Base-by-base conservation (phyloP, 2,329 filamentous ascomycete genomes). In the Colletotrichum falcatum region DNA sequence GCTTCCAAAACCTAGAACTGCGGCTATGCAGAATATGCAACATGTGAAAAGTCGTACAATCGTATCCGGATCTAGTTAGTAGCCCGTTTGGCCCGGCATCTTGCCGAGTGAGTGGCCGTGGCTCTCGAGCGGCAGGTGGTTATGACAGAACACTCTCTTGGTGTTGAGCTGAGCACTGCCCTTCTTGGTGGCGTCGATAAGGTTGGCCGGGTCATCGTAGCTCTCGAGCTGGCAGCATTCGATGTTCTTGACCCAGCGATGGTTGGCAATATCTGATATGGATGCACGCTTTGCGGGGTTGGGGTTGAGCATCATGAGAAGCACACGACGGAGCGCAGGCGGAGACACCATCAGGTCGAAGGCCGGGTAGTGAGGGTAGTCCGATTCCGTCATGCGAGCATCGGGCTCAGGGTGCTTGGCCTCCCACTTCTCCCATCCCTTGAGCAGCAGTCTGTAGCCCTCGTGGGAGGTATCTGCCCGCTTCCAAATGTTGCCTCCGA, bases 251-350 rank as follows among this genome's bases (percentile, higher is more conserved):
- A 96, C 83, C 86, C 90, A 94, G n/a, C 90, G 85, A 75, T 92
- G 89, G 72, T 87, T 89, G 64, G 94, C 82, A 1, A 93, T 89
- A 1, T 93, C 88, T 8, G 86, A 81, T 61, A 96, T 92, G 35
- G 86, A 88, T 74, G 92, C 89, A 51, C 94, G 91, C 77, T 89
- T 89, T 9, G 82, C 80, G 0, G 94, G 93, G 74, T 94, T 84
- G 0, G 94, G 94, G 78, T 97, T 90, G 39, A 97, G 86, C 94
- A 97, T 97, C 78, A 89, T 90, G 61, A 96, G 82, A 14, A 97
- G 81, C 5, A 97, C 82, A 14, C 91, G 89, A 70, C 91, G 90
- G 66, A 95, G 85, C 3, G 89, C 88, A 1, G 90, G 88, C 37
- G 92, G 90, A 75, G 90, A 90, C 73, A 94, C 83, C 48, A 81